Evolutionary conservation across 2,329 filamentous ascomycete genomes (phyloP).

Genomic region (Hymenoscyphus salicellus): DNA sequence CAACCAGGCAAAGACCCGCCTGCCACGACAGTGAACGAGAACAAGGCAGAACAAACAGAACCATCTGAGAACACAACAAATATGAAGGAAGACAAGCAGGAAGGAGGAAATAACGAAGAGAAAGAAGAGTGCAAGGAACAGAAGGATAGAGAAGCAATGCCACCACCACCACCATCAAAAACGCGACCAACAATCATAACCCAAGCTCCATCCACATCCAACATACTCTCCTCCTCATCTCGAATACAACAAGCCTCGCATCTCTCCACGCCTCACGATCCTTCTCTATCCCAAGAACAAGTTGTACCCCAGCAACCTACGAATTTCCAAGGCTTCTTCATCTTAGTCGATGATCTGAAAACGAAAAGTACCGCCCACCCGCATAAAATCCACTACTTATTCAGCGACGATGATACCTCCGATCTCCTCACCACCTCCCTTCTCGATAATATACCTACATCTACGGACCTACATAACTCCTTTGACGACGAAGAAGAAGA

Average conservation of each 20-base stretch:
- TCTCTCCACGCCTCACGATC: not conserved
- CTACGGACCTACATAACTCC: not conserved
- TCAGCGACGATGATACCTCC: slow-evolving; percentile 80
- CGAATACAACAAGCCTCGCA: not conserved
- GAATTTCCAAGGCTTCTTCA: slow-evolving; percentile 77
- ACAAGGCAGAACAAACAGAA: not conserved
- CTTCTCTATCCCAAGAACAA: not conserved
- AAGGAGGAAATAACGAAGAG: not conserved
- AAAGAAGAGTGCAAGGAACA: not conserved
- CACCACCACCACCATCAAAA: slow-evolving; percentile 6
- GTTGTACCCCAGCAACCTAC: slow-evolving; percentile 26
- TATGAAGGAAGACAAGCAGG: not conserved
- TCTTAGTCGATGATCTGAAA: slow-evolving; percentile 73
- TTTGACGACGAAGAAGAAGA: not conserved
- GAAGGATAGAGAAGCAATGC: slow-evolving; percentile 6
- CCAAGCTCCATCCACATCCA: not conserved
- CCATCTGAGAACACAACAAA: not conserved
- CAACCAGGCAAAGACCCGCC: slow-evolving; percentile 25
- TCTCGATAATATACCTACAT: not conserved
- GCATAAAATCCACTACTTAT: slow-evolving; percentile 78
- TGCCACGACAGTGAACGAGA: not conserved
- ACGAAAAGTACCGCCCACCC: slow-evolving; percentile 77
- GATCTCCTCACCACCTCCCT: slow-evolving; percentile 60
- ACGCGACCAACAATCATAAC: slow-evolving; percentile 5
- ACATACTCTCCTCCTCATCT: not conserved